Conservation (phyloP, 129 eudicot genomes). For the Gnaphalium uliginosum region DNA sequence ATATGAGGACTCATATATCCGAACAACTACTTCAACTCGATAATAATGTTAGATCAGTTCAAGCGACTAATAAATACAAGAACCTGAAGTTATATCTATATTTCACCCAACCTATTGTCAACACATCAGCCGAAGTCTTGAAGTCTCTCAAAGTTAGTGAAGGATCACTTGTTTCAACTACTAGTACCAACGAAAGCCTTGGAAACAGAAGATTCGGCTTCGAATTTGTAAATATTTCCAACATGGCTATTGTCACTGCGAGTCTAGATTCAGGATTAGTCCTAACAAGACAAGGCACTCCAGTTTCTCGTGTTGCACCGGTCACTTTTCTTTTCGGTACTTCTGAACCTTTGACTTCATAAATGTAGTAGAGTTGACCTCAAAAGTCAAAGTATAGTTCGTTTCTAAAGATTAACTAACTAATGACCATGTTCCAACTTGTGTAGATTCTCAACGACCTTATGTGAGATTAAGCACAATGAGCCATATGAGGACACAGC, state of each 20-base stretch:
- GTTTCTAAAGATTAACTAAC: neutral
- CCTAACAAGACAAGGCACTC: slow-evolving; percentile 69
- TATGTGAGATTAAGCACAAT: slow-evolving; percentile 75
- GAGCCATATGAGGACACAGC: slow-evolving; percentile 63
- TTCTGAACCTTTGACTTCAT: neutral
- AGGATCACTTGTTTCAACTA: slow-evolving; percentile 68
- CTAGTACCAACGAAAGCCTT: slow-evolving; percentile 43
- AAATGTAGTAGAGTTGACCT: neutral
- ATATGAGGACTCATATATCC: slow-evolving; percentile 75
- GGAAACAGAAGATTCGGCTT: slow-evolving; percentile 82
- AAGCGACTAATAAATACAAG: slow-evolving; percentile 67
- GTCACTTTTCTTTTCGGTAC: slow-evolving; percentile 90
- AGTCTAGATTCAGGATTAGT: slow-evolving; percentile 49
- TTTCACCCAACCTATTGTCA: slow-evolving; percentile 70
- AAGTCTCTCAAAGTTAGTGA: slow-evolving; percentile 61
- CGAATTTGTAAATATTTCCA: slow-evolving; percentile 61
- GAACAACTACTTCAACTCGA: slow-evolving; percentile 69
- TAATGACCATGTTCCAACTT: slow-evolving; percentile 17
- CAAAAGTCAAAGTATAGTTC: slow-evolving; percentile 8
- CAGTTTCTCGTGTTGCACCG: slow-evolving; percentile 76
- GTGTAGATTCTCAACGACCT: slow-evolving; percentile 79
- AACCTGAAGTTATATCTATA: slow-evolving; percentile 71
- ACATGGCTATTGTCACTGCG: slow-evolving; percentile 55
- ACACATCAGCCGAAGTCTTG: slow-evolving; percentile 70
- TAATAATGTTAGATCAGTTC: slow-evolving; percentile 70